Evolutionary conservation across 805 yeast genomes (phyloP).

Genomic region (Nakazawaea laoshanensis): DNA sequence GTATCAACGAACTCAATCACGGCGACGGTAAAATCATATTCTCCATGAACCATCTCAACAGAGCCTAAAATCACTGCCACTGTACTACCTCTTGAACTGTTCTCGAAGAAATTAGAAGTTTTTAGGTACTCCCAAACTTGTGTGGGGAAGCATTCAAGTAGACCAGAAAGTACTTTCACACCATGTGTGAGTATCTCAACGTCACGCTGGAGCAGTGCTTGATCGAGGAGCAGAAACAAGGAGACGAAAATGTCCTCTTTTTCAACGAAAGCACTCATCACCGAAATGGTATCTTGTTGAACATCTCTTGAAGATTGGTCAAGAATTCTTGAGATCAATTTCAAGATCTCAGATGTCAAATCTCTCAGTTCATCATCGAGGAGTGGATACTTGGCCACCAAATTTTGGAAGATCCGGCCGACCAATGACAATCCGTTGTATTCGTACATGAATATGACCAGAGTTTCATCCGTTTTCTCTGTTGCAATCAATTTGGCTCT

Average conservation of each 20-base stretch:
- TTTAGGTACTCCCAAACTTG: constrained; percentile 76
- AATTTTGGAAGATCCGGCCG: constrained; percentile 69
- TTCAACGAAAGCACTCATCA: constrained; percentile 27
- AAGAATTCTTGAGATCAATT: constrained; percentile 40
- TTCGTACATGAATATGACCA: constrained; percentile 60
- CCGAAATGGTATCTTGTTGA: constrained; percentile 17
- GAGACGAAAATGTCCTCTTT: constrained; percentile 36
- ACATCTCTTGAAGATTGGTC: constrained; percentile 25
- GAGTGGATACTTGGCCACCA: constrained; percentile 32
- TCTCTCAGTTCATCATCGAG: constrained; percentile 27
- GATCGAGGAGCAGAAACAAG: constrained; percentile 59
- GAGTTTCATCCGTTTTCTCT: constrained; percentile 21
- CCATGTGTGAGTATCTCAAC: constrained; percentile 35
- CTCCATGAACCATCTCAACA: constrained; percentile 62
- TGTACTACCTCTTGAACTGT: constrained; percentile 56
- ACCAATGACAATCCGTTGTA: constrained; percentile 85
- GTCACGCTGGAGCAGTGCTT: constrained; percentile 49
- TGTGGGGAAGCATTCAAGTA: constrained; percentile 42
- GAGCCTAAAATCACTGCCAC: constrained; percentile 57
- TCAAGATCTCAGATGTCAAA: constrained; percentile 38
- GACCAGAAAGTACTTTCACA: constrained; percentile 39
- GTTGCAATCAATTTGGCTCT: constrained; percentile 64
- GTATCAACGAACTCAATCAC: constrained; percentile 46
- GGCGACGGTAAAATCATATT: constrained; percentile 54
- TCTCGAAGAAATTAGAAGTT: constrained; percentile 56